Conservation (phyloP, 192 early-diverging fungal genomes). For the Gamsiella multidivaricata region DNA sequence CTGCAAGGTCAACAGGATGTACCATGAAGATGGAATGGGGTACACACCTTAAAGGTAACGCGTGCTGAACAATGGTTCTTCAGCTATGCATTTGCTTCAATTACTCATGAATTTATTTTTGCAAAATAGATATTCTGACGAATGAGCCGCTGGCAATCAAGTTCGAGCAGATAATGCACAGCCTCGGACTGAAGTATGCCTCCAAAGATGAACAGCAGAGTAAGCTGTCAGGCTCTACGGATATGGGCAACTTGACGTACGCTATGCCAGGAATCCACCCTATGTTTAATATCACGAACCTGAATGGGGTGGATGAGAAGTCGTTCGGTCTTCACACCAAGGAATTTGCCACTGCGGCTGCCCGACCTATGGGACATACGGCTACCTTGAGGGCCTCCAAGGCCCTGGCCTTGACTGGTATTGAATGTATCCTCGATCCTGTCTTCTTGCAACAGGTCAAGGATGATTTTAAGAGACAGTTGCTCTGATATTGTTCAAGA, state of each 20-base stretch:
- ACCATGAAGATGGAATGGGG: conserved; percentile 63
- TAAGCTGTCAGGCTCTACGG: conserved; percentile 65
- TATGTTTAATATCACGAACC: conserved; percentile 48
- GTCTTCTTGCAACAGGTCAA: conserved; percentile 60
- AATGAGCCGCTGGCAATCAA: conserved; percentile 64
- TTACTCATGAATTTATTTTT: background rate
- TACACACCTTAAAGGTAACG: conserved; percentile 62
- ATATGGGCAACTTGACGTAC: conserved; percentile 81
- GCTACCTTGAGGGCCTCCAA: conserved; percentile 66
- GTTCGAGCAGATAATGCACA: conserved; percentile 63
- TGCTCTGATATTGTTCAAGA: background rate
- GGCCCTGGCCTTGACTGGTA: conserved; percentile 60
- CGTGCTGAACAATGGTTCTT: too few relatives aligned
- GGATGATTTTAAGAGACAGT: conserved; percentile 34
- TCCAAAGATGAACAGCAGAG: conserved; percentile 51
- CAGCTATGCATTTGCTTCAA: too few relatives aligned
- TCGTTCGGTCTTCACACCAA: conserved; percentile 69
- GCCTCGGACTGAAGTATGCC: conserved; percentile 42
- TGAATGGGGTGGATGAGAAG: conserved; percentile 34
- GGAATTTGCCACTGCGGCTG: conserved; percentile 70
- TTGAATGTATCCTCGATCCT: conserved; percentile 60
- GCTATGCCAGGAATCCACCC: conserved; percentile 64
- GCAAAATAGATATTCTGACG: conserved; percentile 64
- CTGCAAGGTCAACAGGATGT: conserved; percentile 78
- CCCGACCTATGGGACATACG: conserved; percentile 63